A percentile compares a stretch with the other conserved stretches of the same genome.
Evolutionary conservation across 139 green algal species (phyloP).

Genomic region (Closterium sp.): DNA sequence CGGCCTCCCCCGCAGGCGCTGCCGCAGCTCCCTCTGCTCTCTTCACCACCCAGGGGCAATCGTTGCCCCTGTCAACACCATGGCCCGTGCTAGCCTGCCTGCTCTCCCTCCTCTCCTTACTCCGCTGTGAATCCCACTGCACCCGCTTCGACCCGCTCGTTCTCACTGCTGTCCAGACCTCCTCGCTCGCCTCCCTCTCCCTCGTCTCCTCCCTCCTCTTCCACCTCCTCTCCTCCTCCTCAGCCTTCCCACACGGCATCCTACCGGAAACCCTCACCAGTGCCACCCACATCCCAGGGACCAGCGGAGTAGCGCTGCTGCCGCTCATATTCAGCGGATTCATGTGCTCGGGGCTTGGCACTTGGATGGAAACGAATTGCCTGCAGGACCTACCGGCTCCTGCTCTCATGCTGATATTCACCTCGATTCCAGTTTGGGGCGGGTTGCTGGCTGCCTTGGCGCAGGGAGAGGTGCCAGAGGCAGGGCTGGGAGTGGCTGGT

Average conservation of each 20-base stretch:
- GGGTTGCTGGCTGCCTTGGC: neutral
- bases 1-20: too few relatives aligned
- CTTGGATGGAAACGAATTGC: neutral
- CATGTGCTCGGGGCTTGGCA: neutral
- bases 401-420: neutral
- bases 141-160: neutral
- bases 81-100: neutral
- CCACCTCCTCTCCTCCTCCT: neutral
- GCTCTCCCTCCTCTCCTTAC: neutral
- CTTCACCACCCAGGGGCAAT: neutral
- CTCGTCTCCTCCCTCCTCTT: neutral
- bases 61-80: neutral
- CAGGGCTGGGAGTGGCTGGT: neutral
- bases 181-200: neutral
- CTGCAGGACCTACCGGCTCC: neutral
- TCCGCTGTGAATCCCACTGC: neutral
- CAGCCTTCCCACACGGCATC: neutral
- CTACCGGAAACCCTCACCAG: neutral
- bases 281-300: neutral
- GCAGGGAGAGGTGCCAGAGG: neutral
- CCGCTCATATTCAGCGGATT: neutral
- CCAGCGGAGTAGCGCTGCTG: neutral
- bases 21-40: neutral
- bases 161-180: neutral
- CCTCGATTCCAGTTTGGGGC: neutral